Percentiles rank a stretch among this genome's conserved stretches.
These are phyloP conservation scores for Pyracantha coccinea DNA, from an alignment of 331 rosid species.

Conservation along the genomic window DNA sequence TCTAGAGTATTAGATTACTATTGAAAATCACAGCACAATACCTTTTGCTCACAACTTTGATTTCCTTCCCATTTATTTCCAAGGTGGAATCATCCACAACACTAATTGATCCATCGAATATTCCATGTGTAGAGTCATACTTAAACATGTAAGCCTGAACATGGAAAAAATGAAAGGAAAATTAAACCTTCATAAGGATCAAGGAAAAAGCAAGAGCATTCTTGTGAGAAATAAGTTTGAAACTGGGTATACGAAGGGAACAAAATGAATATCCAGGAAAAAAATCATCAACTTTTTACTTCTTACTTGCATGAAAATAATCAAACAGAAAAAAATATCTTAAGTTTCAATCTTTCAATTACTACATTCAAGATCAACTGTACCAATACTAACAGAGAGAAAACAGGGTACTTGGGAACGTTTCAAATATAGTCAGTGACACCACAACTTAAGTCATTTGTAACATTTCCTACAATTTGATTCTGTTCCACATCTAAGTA, in stretches of 20 bases:
- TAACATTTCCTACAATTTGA: background rate
- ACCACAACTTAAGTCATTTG: background rate
- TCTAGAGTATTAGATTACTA: background rate
- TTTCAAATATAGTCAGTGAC: background rate
- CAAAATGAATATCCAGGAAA: background rate
- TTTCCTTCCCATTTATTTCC: slow-evolving; percentile 82
- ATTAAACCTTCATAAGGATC: background rate
- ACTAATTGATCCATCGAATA: slow-evolving; percentile 62
- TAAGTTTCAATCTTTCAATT: background rate
- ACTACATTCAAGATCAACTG: background rate
- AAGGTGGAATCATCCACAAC: slow-evolving; percentile 61
- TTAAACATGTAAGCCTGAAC: slow-evolving; percentile 93
- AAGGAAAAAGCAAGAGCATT: background rate
- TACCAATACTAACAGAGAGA: background rate
- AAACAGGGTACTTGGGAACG: background rate
- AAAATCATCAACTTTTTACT: background rate
- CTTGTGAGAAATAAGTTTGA: background rate
- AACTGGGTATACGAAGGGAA: background rate
- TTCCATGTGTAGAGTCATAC: slow-evolving; percentile 92
- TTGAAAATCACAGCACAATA: slow-evolving; percentile 8
- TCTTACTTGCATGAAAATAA: background rate
- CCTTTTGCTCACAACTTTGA: slow-evolving; percentile 76
- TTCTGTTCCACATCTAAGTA: too few species aligned
- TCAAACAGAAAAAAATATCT: background rate
- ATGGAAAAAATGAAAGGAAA: background rate